These are phyloP conservation scores for Tephrocybe sp. DNA, from an alignment of 768 basidiomycete species.

Conservation along the genomic window DNA sequence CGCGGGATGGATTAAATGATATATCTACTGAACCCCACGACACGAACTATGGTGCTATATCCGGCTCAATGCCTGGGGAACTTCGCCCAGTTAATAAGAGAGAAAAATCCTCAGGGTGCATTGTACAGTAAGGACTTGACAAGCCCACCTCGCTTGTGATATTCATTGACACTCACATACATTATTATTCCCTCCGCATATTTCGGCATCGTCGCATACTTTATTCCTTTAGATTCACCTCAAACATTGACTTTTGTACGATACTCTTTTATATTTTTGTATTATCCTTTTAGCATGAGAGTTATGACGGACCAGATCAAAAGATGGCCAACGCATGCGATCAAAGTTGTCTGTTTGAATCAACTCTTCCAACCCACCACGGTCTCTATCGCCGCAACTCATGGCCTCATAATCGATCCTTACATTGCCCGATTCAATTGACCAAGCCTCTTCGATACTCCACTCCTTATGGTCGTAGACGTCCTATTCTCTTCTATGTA, in stretches of 20 bases:
- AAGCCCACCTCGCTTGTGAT: neutral
- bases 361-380: too few relatives aligned
- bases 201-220: neutral
- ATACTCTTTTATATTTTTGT: too few relatives aligned
- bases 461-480: neutral
- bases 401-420: too few relatives aligned
- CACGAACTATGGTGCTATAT: slow-evolving; percentile 19
- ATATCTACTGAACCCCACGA: slow-evolving; percentile 26
- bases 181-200: neutral
- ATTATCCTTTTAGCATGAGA: too few relatives aligned
- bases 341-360: too few relatives aligned
- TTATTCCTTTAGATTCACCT: slow-evolving; percentile 1
- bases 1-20: slow-evolving; percentile 26
- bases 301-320: too few relatives aligned
- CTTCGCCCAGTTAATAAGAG: slow-evolving; percentile 31
- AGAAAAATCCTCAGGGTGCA: slow-evolving; percentile 35
- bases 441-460: neutral
- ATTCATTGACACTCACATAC: neutral
- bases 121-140: slow-evolving; percentile 31
- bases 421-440: neutral
- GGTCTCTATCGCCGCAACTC: too few relatives aligned
- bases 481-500: neutral
- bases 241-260: too few relatives aligned
- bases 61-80: slow-evolving; percentile 30
- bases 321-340: too few relatives aligned